Base-by-base conservation (phyloP, 805 yeast species). In the Brettanomyces naardenensis region DNA sequence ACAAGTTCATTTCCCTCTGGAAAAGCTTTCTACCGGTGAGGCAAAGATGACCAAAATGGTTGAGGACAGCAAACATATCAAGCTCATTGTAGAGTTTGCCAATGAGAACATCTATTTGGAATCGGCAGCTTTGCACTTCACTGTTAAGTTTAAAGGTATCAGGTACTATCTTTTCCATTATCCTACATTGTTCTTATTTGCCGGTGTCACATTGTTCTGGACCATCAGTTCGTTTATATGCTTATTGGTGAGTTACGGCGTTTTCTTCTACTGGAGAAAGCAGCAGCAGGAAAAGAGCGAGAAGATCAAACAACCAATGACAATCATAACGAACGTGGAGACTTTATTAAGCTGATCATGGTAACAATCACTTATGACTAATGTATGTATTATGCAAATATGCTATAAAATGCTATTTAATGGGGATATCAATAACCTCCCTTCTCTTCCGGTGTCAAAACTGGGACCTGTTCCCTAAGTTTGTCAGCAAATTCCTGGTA, bases 121-220 rank as follows among this genome's bases (percentile, higher is more conserved):
- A 4, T 29, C 40, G n/a, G 39, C 44, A 5, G 39, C 35, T 5
- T 32, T 52, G 25, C 51, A 44, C 27, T 43, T 67, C 26, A 58
- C 49, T 15, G 56, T 66, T 10, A 59, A 61, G 36, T 68, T 68
- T 61, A 53, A 54, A 19, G 75, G 75, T 0, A 50, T 68, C 29
- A 51, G 74, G 25, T 65, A 59, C 46, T 66, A 63, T 41, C 37
- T 69, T 26, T 63, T 57, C 34, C 52, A 61, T 31, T 64, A 64
- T 44, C 61, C 59, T 31, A 46, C 41, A 13, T 41, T 52, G 3
- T 58, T 64, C 28, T 54, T 65, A 31, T 14, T 60, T 9, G 23
- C 64, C 19, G 74, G 73, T 3, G 62, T 62, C 4, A 37, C 45
- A 0, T 7, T 58, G 4, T 67, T 66, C 43, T 69, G 73, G 70